Base-by-base conservation (phyloP, 2,329 filamentous ascomycete species). In the Cladophialophora bantiana region DNA sequence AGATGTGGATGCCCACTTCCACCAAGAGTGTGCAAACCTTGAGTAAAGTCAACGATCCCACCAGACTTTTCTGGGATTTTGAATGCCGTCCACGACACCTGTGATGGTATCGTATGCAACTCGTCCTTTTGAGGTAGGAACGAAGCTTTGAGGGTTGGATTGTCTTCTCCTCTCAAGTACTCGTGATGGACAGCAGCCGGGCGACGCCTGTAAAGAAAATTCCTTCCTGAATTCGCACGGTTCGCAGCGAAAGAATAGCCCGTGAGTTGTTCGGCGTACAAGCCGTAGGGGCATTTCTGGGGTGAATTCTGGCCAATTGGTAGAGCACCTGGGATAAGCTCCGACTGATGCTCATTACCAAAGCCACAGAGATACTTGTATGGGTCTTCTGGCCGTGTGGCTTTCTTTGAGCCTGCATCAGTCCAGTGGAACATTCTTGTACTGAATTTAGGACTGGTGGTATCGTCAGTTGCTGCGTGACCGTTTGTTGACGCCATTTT, bases 161-260 rank as follows among this genome's bases (percentile, higher is more conserved):
- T 26, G 26, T 26, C 26, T 26, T 26, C 26, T 26, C 26, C 26
- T 26, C 26, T 26, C 26, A 26, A 26, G 26, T 26, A 26, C 26
- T 26, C 26, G 26, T 61, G 32, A 10, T 64, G 38, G 9, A 26
- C 26, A n/a, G 12, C 18, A 7, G 18, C 12, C 9, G 38, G 36
- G 87, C 74, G 83, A 81, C 72, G 83, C 79, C 26, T 26, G 26
- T 26, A 26, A 26, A 26, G 26, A 26, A 26, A 26, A 26, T 26
- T 26, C 26, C 26, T 26, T 26, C 26, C 26, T 26, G 26, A 26
- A 26, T 26, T 26, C 26, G 26, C 26, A 50, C 85, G 80, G 5
- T 84, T 84, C 9, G 85, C 84, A 54, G 85, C 84, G 74, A 88
- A 88, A 34, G 85, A 84, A 2, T 85, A 86, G 18, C 85, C 85